Evolutionary conservation across 2,329 filamentous ascomycete genomes (phyloP), one percentile per base, ranked within the genome.

Genomic region (Fusarium napiforme): DNA sequence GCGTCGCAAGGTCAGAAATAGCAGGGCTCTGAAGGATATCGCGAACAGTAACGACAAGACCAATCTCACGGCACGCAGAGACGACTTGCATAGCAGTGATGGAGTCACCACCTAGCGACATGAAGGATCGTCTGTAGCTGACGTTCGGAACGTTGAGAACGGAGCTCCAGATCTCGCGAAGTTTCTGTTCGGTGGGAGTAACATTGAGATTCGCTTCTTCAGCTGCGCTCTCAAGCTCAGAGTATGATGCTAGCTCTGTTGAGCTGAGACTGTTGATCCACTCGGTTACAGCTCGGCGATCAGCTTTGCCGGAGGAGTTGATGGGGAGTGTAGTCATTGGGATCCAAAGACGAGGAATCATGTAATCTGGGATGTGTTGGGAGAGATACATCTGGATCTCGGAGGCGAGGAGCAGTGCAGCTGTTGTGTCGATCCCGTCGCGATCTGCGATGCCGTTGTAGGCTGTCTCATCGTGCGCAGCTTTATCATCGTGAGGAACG

Each of bases 321-420:
- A 62, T 58, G 4, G 60, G 60, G 0, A 62, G 28, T 1, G 34
- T 62, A 19, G 42, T 58, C 60, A 56, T 58, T 9, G 60, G 60
- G 32, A 62, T 62, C 42, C 53, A 62, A 7, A 57, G 39, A n/a
- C 50, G 53, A 16, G 60, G 60, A 5, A 62, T 57, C 60, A 62
- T 62, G 50, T 62, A 58, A 3, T 57, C 53, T 1, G 50, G 60
- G 2, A 62, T 37, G 7, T 64, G 46, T 5, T 61, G 32, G 1
- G 58, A 52, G 10, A 58, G 14, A 18, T 58, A 28, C 18, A 58
- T 36, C 18, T 58, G 55, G 15, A 58, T 34, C 18, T 58, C 55
- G 1, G 55, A 58, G 4, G 40, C 39, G 12, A 47, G 21, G 3
- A 58, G 30, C 0, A 58, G 18, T 2, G 55, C 40, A 18, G 55